These are phyloP conservation scores for Neofusicoccum sp. DNA, from an alignment of 2,329 filamentous ascomycete species.

Conservation along the genomic window DNA sequence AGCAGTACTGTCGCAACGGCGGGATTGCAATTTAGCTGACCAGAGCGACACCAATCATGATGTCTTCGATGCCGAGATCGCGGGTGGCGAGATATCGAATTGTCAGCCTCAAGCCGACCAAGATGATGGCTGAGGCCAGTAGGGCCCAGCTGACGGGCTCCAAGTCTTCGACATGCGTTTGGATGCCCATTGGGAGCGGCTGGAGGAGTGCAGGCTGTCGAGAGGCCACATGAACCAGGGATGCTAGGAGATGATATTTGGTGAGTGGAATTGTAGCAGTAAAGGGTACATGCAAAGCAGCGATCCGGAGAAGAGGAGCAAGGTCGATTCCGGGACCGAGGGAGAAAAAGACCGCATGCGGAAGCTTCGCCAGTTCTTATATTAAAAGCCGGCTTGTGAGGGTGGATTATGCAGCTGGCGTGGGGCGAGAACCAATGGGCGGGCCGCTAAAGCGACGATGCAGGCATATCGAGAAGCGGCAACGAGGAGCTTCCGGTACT, in stretches of 20 bases:
- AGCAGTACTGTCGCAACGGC: background rate
- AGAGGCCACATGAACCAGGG: background rate
- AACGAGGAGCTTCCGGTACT: background rate
- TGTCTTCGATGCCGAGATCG: background rate
- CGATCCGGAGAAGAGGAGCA: no score
- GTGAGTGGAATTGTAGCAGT: background rate
- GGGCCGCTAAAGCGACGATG: background rate
- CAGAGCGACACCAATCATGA: background rate
- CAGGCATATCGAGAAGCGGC: background rate
- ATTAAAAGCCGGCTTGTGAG: background rate
- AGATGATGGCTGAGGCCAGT: background rate
- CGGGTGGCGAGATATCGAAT: constrained; percentile 1
- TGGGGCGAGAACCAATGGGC: background rate
- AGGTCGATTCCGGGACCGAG: no score
- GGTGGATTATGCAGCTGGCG: background rate
- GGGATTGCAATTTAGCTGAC: background rate
- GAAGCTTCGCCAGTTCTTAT: background rate
- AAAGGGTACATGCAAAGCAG: no score
- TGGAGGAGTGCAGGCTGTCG: background rate
- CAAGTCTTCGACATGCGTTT: constrained; percentile 1
- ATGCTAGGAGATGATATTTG: background rate
- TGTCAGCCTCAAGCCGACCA: background rate
- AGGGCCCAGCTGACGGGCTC: constrained; percentile 6
- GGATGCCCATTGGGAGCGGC: background rate
- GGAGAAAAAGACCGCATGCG: background rate